Base-by-base conservation (phyloP, 768 basidiomycete species). In the Termitomyces sp. region DNA sequence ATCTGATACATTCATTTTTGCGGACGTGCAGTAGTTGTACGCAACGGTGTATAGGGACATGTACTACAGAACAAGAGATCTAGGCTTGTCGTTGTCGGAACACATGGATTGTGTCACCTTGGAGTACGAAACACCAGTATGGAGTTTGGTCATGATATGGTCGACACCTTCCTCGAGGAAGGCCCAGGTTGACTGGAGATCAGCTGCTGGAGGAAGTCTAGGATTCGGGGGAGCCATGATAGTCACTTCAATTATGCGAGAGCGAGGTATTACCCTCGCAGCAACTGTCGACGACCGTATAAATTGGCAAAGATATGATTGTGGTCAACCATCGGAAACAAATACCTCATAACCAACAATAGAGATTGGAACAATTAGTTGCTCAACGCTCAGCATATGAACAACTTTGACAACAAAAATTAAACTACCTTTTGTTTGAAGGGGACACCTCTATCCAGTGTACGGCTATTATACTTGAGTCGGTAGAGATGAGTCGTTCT, bases 1-100 rank as follows among this genome's bases (percentile, higher is more conserved):
- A 57, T 80, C 80, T 52, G 73, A 66, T 44, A 72, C 78, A 65
- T 81, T 83, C 86, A 88, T 88, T 71, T 86, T 87, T 3, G 89
- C 90, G 30, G 89, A 90, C 28, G 92, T 98, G 69, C 97, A 99
- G 71, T 96, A 98, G 76, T 98, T 98, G 79, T 99, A 98, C 9
- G 92, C 90, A 53, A 94, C 92, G 24, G 94, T 96, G 74, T 98
- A 85, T 45, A 86, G 64, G 65, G 88, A 94, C 92, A 89, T 93
- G 70, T 93, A 92, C 79, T 92, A 63, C 36, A 58, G n/a, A 26
- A 58, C 20, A 57, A 51, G 49, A 46, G 52, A 57, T 55, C 28
- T 45, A 43, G n/a, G 52, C 16, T 55, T 53, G 41, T 41, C 14
- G 9, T 35, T 28, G 36, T 49, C 47, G 36, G 48, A 40, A 51